A percentile compares a stretch with the other conserved stretches of the same genome.
These are phyloP conservation scores for Dactylonectria macrodidyma DNA, from an alignment of 2,329 filamentous ascomycete genomes.

Conservation along the genomic window DNA sequence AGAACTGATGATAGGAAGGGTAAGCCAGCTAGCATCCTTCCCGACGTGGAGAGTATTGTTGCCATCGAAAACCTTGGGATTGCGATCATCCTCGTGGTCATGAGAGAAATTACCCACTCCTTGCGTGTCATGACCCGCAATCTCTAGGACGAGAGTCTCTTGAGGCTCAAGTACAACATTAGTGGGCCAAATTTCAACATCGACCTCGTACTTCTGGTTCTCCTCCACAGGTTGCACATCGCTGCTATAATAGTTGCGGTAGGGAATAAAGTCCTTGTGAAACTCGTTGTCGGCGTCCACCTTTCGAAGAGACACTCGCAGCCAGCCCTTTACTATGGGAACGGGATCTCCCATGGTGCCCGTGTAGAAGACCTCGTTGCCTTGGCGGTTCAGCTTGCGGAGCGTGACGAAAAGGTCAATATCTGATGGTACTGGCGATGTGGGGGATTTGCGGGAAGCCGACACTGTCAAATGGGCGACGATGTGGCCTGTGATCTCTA, in stretches of 20 bases:
- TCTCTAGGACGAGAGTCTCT: slow-evolving; percentile 68
- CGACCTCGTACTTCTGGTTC: slow-evolving; percentile 70
- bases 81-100: slow-evolving; percentile 1
- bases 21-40: slow-evolving; percentile 1
- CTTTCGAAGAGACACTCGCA: slow-evolving; percentile 70
- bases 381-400: slow-evolving; percentile 67
- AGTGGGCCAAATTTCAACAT: slow-evolving; percentile 76
- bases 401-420: slow-evolving; percentile 77
- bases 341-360: slow-evolving; percentile 77
- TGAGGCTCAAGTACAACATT: slow-evolving; percentile 67
- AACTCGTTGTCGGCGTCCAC: slow-evolving; percentile 64
- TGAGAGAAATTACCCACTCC: slow-evolving; percentile 71
- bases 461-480: slow-evolving; percentile 76
- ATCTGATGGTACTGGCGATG: slow-evolving; percentile 51
- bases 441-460: slow-evolving; percentile 65
- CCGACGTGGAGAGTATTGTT: slow-evolving; percentile 6
- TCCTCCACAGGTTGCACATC: slow-evolving; percentile 69
- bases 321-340: slow-evolving; percentile 76
- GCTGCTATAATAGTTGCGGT: slow-evolving; percentile 69
- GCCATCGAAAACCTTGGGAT: not conserved
- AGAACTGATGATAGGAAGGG: not conserved
- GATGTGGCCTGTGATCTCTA: slow-evolving; percentile 77
- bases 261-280: slow-evolving; percentile 68
- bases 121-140: slow-evolving; percentile 71
- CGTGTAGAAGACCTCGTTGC: slow-evolving; percentile 74